Evolutionary conservation across 2,329 filamentous ascomycete species (phyloP), one percentile per base, ranked within the genome.

Genomic region (Xylaria sp.): DNA sequence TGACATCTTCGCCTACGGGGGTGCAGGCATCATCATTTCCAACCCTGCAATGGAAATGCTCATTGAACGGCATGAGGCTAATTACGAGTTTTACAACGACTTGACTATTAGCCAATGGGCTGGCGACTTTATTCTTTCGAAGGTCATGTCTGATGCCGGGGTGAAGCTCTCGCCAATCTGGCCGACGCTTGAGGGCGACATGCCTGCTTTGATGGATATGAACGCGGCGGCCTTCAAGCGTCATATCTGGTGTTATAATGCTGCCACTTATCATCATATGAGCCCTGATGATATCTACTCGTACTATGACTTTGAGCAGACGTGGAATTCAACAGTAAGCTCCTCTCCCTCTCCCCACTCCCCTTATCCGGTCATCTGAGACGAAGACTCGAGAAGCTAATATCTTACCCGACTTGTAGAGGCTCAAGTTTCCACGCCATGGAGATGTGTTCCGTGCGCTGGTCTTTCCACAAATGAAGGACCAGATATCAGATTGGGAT

Each of bases 21-120:
- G 69, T 18, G 69, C 63, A 44, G 69, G 69, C 15, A 69, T 71
- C n/a, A 55, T 71, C 18, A 61, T 71, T 20, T 71, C 69, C 15
- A 71, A 71, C 37, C 15, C 69, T 5, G 69, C 69, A 2, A 71
- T 71, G 66, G n/a, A 54, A 37, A 56, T 4, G 37, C 66, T 71
- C 15, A 50, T 71, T n/a, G 46, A 69, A 55, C 69, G 15, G 15
- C 46, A 63, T 23, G n/a, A 31, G 18, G 20, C 25, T 10, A 41
- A 63, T 15, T 9, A 13, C 10, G 3, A 61, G n/a, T 23, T 18
- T 7, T 71, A 71, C 37, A 61, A 71, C 23, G 34, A 69, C 10
- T 52, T 71, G 48, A 71, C 69, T 5, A 61, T 71, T 15, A 39
- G 37, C 25, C 58, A 71, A 37, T 71, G 69, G 69, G 66, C 66